Percentiles rank a stretch among this genome's conserved stretches.
Evolutionary conservation across 176 grass and related monocot species (phyloP).

Genomic region (Luzula sylvatica): DNA sequence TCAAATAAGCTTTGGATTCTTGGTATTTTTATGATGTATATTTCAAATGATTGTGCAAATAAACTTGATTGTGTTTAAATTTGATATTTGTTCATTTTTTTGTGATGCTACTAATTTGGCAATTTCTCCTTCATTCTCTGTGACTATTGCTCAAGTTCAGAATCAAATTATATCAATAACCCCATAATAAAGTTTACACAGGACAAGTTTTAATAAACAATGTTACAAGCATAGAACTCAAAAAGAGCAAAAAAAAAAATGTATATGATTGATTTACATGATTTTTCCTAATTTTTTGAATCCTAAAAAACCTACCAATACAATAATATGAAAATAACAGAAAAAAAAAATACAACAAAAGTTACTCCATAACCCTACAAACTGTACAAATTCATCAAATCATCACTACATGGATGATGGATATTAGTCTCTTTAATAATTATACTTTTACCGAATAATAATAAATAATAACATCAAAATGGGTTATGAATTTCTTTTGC

Average conservation of each 20-base stretch:
- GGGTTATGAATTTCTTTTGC: conserved; percentile 21
- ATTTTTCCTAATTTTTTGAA: conserved; percentile 9
- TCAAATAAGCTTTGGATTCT: not conserved
- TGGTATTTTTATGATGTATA: too few species aligned
- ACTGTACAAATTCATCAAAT: conserved; percentile 22
- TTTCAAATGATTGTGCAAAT: too few species aligned
- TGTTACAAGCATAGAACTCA: conserved; percentile 5
- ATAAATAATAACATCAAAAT: not conserved
- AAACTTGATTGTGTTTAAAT: too few species aligned
- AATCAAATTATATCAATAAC: too few species aligned
- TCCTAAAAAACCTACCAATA: not conserved
- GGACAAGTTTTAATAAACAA: conserved; percentile 4
- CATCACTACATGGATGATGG: too few species aligned
- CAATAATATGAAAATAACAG: not conserved
- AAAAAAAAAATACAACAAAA: conserved; percentile 8
- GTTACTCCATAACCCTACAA: not conserved
- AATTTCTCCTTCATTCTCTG: too few species aligned
- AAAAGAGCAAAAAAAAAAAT: not conserved
- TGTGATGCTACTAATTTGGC: too few species aligned
- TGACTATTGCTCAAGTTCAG: too few species aligned
- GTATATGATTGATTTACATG: conserved; percentile 17
- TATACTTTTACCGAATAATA: too few species aligned
- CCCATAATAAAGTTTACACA: too few species aligned
- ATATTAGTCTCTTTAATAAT: too few species aligned
- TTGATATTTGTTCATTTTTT: too few species aligned